A percentile compares a stretch with the other conserved stretches of the same genome.
phyloP scores from a whole-genome alignment of 352 stramenopile species.

The Pythium oligandrum region DNA sequence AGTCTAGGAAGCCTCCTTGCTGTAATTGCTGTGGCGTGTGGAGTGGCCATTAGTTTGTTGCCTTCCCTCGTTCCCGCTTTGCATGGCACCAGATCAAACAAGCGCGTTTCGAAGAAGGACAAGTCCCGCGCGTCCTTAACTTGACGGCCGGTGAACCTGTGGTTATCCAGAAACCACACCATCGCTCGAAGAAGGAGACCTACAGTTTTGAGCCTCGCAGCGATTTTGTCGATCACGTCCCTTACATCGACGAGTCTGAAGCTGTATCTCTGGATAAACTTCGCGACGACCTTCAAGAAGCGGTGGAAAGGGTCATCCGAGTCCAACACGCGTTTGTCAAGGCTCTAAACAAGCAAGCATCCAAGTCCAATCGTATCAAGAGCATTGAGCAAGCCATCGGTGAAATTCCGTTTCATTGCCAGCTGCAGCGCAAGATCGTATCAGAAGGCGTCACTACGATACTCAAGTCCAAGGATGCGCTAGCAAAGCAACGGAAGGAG shows the following conservation, averaged over 20 bases:
- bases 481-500: not conserved
- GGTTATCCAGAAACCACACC: not conserved
- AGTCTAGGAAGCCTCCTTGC: no score
- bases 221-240: not conserved
- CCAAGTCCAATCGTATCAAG: not conserved
- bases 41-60: constrained; percentile 2
- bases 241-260: not conserved
- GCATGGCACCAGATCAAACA: constrained; percentile 2
- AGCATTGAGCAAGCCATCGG: not conserved
- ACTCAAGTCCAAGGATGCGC: not conserved
- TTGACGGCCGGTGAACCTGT: not conserved
- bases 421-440: constrained; percentile 9
- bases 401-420: constrained; percentile 8
- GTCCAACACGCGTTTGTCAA: not conserved
- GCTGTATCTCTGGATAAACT: constrained; percentile 8
- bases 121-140: not conserved
- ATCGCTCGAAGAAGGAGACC: not conserved
- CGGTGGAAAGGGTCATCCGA: not conserved
- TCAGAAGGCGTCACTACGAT: not conserved
- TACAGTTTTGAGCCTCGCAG: not conserved
- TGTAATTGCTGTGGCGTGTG: no score
- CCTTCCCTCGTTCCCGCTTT: not conserved
- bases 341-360: not conserved
- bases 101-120: not conserved
- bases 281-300: constrained; percentile 3